phyloP scores from a whole-genome alignment of 192 early-diverging fungal genomes.

The Coemansia sp. region DNA sequence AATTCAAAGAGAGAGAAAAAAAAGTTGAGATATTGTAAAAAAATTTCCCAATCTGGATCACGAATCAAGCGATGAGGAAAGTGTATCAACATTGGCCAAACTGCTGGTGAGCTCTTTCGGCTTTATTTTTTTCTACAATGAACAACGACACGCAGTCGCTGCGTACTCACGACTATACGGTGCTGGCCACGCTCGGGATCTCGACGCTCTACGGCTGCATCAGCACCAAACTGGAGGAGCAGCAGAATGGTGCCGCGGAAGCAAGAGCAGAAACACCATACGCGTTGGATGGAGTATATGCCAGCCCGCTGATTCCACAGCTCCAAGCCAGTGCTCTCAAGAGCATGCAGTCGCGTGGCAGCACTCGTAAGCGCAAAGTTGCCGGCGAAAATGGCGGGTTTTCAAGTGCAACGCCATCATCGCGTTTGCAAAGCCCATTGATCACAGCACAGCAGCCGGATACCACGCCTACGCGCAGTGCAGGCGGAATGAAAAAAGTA shows the following conservation, averaged over 20 bases:
- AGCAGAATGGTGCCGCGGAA: not conserved
- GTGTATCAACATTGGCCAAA: too few relatives aligned
- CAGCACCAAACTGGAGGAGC: slow-evolving; percentile 27
- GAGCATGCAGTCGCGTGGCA: not conserved
- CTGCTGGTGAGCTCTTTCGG: not conserved
- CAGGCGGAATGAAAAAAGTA: not conserved
- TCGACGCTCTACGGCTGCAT: slow-evolving; percentile 32
- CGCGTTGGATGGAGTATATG: slow-evolving; percentile 3
- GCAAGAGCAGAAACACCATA: not conserved
- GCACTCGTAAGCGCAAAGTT: slow-evolving; percentile 26
- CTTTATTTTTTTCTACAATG: slow-evolving; percentile 10
- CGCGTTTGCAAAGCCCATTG: slow-evolving; percentile 26
- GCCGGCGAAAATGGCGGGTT: slow-evolving; percentile 8
- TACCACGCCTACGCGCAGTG: not conserved
- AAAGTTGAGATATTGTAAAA: not conserved
- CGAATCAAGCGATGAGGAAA: too few relatives aligned
- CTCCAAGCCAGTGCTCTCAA: not conserved
- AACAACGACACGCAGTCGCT: slow-evolving; percentile 23
- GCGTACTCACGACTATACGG: slow-evolving; percentile 44
- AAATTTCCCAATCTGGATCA: too few relatives aligned
- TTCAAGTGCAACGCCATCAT: not conserved
- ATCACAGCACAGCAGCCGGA: not conserved
- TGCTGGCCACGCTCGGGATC: slow-evolving; percentile 41
- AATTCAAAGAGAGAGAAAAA: not conserved
- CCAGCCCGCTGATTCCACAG: slow-evolving; percentile 11